Percentiles rank a stretch among this genome's conserved stretches.
These are phyloP conservation scores for Candida sakaeoensis DNA, from an alignment of 805 yeast genomes.

Conservation along the genomic window DNA sequence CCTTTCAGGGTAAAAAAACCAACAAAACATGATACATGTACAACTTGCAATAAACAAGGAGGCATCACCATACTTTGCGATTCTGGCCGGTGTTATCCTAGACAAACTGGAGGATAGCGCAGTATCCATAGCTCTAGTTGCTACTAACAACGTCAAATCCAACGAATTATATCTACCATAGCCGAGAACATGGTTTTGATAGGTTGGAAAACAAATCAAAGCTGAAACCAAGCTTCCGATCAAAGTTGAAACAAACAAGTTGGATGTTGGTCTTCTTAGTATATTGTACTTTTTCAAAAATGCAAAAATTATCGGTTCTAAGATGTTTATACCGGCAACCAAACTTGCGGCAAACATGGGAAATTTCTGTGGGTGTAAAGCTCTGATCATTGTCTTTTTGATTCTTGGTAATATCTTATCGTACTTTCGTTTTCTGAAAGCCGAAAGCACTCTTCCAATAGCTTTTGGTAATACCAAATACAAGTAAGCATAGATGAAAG, in stretches of 20 bases:
- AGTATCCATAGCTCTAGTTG: constrained; percentile 35
- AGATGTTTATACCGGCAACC: constrained; percentile 27
- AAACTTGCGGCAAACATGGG: constrained; percentile 32
- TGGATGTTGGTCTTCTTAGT: constrained; percentile 7
- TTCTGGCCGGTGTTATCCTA: constrained; percentile 17
- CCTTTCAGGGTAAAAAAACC: constrained; percentile 36
- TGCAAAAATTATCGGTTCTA: constrained; percentile 23
- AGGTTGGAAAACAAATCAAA: constrained; percentile 24
- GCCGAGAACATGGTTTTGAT: constrained; percentile 26
- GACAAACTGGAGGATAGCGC: constrained; percentile 21
- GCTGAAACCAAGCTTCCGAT: constrained; percentile 27
- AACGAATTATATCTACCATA: constrained; percentile 30
- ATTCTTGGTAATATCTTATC: constrained; percentile 16
- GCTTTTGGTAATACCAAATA: constrained; percentile 33
- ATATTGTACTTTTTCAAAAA: constrained; percentile 6
- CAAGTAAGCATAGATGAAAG: constrained; percentile 31
- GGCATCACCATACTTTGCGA: constrained; percentile 23
- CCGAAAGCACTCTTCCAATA: constrained; percentile 13
- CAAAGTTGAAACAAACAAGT: constrained; percentile 21
- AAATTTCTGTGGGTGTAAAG: constrained; percentile 28
- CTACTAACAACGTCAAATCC: constrained; percentile 34
- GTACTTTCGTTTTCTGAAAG: constrained; percentile 15
- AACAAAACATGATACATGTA: constrained; percentile 32
- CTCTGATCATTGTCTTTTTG: constrained; percentile 17
- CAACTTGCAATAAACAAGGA: constrained; percentile 26